Evolutionary conservation across 352 stramenopile genomes (phyloP), one percentile per base, ranked within the genome.

Genomic region (Globisporangium cederbergense): DNA sequence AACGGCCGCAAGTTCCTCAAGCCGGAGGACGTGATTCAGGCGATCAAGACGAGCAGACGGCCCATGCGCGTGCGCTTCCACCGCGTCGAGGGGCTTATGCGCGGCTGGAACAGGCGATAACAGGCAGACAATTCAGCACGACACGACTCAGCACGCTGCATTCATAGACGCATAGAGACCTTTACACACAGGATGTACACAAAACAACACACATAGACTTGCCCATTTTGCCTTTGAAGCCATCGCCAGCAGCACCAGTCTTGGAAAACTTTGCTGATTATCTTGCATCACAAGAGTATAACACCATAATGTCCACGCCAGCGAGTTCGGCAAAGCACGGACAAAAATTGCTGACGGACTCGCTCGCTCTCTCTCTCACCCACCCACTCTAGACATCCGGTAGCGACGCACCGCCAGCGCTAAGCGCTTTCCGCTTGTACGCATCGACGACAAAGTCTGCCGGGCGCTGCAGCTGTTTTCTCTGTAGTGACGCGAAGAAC

Each of bases 41-140:
- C 75, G 46, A 85, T 93, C 53, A 72, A 77, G 57, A 80, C 75
- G 11, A 82, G 76, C 3, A 56, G 71, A 38, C 81, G 85, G 47
- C 85, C 85, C 14, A 70, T 93, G 32, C 65, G 76, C 56, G 74
- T 93, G 60, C 88, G 72, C 28, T 75, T 93, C 51, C 83, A 88
- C 68, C 85, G 83, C 14, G 81, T 93, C n/a, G 81, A 93, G 72
- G 81, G 81, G 0, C 73, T 93, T 18, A 93, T 91, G 81, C 75
- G 81, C 53, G 83, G 76, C 6, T 90, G 83, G 83, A 81, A 58
- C 32, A 65, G 46, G 43, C 49, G 59, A 66, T 63, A 55, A 32
- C 30, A 55, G 50, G 34, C 28, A 16, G 25, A 55, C 25, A 36
- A 55, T 25, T 20, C n/a, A 16, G 9, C 11, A 22, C 11, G 16